Base-by-base conservation (phyloP, 345 rosid genomes). In the Eucalyptus urophylla region DNA sequence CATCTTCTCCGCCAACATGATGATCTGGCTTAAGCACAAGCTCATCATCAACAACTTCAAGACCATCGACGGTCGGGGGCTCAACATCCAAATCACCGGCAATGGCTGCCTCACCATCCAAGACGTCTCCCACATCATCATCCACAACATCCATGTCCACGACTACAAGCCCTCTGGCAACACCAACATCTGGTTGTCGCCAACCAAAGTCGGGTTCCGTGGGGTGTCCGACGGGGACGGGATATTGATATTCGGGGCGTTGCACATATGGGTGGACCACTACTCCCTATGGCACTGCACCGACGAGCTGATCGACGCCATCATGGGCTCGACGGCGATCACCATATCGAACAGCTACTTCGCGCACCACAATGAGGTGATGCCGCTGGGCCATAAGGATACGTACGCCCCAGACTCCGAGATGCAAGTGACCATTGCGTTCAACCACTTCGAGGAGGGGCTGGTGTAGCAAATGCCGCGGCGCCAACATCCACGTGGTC, bases 381-480 rank as follows among this genome's bases (percentile, higher is more conserved):
- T 98, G 98, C 91, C 96, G 72, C 85, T 97, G 85, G 99, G 99
- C 3, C 99, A 98, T 83, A 91, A 96, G 50, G 99, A 98, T 80
- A 83, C 90, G 90, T 95, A 92, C 10, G 27, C 81, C 62, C 87
- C 95, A 43, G 99, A 98, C 58, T 17, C 92, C 1, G 99, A 97
- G 12, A 97, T 98, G 99, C 99, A 98, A 47, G 96, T 97, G 14
- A 97, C 99, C 1, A 95, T 98, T 2, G 99, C 99, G 4, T 98
- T 98, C 80, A 98, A 98, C 90, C 95, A 92, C 90, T 98, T 98
- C 50, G 99, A 99, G 0, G 91, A 91, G 76, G 98, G 88, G 89
- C 93, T 98, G 49, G 99, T 98, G 89, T 98, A 97, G 93, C 93
- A 98, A 25, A 98, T 98, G 99, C 99, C 99, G 1, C 91, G 98